A percentile compares a stretch with the other conserved stretches of the same genome.
Conservation (phyloP, 257 asterid species). For the Rubia yunnanensis region DNA sequence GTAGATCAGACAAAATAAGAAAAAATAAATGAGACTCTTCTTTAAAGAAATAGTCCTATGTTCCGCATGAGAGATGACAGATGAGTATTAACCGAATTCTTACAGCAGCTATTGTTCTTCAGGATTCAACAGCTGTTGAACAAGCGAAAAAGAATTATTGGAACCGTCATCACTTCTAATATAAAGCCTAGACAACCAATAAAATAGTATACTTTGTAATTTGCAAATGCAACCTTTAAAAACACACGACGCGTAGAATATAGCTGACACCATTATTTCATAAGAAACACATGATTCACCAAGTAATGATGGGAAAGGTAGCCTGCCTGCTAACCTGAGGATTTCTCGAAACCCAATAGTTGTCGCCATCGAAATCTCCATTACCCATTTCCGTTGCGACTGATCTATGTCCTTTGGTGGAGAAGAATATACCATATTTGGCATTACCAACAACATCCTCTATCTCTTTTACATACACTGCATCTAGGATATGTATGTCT, state of each 20-base stretch:
- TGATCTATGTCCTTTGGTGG: slow-evolving; percentile 60
- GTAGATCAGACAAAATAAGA: not conserved
- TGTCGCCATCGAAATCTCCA: slow-evolving; percentile 89
- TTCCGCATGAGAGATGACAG: not conserved
- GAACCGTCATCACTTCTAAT: not conserved
- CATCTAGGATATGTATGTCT: slow-evolving; percentile 57
- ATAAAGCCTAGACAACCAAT: not conserved
- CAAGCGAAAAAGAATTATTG: not conserved
- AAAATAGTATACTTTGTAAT: not conserved
- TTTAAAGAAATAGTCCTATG: not conserved
- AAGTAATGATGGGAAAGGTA: not conserved
- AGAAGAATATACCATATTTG: slow-evolving; percentile 77
- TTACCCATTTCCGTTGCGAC: slow-evolving; percentile 84
- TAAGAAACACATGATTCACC: not conserved
- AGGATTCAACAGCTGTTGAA: not conserved
- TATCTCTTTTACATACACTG: slow-evolving; percentile 52
- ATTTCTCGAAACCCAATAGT: slow-evolving; percentile 75
- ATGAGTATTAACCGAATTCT: too few species aligned
- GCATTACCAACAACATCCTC: slow-evolving; percentile 69
- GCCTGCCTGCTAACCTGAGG: slow-evolving; percentile 48
- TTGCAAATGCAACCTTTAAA: not conserved
- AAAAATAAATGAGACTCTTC: not conserved
- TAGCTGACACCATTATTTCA: too few species aligned
- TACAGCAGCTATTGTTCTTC: too few species aligned
- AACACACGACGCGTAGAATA: too few species aligned